A percentile compares a stretch with the other conserved stretches of the same genome.
These are phyloP conservation scores for Mycena sanguinolenta DNA, from an alignment of 768 basidiomycete species.

Conservation along the genomic window DNA sequence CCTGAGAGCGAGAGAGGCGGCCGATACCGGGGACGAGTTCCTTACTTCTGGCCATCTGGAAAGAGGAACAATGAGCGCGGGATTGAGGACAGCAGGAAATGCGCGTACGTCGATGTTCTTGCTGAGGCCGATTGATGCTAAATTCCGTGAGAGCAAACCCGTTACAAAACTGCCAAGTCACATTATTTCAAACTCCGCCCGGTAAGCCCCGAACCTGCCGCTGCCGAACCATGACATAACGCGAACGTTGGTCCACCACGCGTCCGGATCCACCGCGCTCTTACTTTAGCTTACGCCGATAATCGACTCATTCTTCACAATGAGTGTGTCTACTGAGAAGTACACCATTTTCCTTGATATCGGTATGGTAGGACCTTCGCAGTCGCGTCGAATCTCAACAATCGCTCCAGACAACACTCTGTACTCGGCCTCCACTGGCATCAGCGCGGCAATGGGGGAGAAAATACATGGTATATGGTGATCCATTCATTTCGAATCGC, in stretches of 20 bases:
- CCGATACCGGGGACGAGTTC: conserved; percentile 87
- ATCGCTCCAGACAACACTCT: conserved; percentile 81
- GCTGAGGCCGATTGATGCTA: conserved; percentile 25
- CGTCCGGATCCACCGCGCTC: too few species aligned
- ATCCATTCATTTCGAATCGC: conserved; percentile 5
- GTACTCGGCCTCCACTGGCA: conserved; percentile 81
- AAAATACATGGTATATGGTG: conserved; percentile 69
- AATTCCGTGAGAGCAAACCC: not conserved
- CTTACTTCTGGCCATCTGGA: conserved; percentile 88
- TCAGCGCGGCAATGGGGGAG: conserved; percentile 84
- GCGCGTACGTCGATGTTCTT: conserved; percentile 31
- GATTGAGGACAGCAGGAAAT: not conserved
- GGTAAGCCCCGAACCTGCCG: not conserved
- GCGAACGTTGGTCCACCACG: not conserved
- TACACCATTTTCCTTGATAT: conserved; percentile 1
- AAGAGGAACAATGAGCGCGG: conserved; percentile 28
- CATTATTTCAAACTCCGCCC: not conserved
- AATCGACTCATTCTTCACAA: not conserved
- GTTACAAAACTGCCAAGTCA: not conserved
- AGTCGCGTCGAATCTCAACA: conserved; percentile 46
- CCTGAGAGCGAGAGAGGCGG: conserved; percentile 86
- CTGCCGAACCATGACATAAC: not conserved
- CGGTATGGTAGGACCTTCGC: not conserved
- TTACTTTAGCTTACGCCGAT: too few species aligned
- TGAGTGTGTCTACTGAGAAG: not conserved